phyloP scores from a whole-genome alignment of 2,329 filamentous ascomycete genomes.

The Diaporthe vaccinii region DNA sequence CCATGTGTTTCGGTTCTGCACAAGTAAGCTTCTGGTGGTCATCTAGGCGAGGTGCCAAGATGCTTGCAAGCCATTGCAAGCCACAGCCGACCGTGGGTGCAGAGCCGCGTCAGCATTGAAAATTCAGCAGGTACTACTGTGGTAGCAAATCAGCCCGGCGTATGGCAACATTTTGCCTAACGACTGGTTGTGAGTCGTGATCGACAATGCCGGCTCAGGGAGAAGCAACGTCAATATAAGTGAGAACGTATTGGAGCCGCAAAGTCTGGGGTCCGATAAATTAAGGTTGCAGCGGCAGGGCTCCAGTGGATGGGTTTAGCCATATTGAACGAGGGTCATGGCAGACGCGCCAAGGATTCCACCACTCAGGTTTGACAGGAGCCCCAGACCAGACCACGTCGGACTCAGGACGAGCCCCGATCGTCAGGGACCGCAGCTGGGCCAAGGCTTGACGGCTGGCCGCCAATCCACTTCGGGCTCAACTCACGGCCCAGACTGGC shows the following conservation, averaged over 20 bases:
- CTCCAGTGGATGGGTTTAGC: constrained; percentile 20
- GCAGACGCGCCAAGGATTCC: constrained; percentile 23
- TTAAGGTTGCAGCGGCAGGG: constrained; percentile 11
- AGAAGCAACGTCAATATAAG: constrained; percentile 30
- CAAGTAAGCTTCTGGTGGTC: constrained; percentile 1
- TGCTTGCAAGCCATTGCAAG: not conserved
- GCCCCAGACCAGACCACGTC: not conserved
- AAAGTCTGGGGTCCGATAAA: constrained; percentile 9
- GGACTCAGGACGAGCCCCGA: constrained; percentile 21
- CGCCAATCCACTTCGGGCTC: not conserved
- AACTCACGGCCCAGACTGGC: not conserved
- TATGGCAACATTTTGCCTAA: not conserved
- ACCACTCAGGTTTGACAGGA: constrained; percentile 26
- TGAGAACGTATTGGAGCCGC: constrained; percentile 29
- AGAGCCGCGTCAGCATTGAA: constrained; percentile 29
- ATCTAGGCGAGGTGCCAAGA: constrained; percentile 7
- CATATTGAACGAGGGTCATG: constrained; percentile 18
- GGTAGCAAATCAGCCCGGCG: constrained; percentile 6
- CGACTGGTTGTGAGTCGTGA: constrained; percentile 17
- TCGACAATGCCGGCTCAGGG: constrained; percentile 12
- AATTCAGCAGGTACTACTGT: constrained; percentile 13
- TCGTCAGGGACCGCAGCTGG: constrained; percentile 21
- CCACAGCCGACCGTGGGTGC: not conserved
- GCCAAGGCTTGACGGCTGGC: constrained; percentile 22
- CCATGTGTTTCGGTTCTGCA: constrained; percentile 16